A percentile compares a stretch with the other conserved stretches of the same genome.
Evolutionary conservation across 2,329 filamentous ascomycete genomes (phyloP).

Genomic region (Colletotrichum orchidophilum): DNA sequence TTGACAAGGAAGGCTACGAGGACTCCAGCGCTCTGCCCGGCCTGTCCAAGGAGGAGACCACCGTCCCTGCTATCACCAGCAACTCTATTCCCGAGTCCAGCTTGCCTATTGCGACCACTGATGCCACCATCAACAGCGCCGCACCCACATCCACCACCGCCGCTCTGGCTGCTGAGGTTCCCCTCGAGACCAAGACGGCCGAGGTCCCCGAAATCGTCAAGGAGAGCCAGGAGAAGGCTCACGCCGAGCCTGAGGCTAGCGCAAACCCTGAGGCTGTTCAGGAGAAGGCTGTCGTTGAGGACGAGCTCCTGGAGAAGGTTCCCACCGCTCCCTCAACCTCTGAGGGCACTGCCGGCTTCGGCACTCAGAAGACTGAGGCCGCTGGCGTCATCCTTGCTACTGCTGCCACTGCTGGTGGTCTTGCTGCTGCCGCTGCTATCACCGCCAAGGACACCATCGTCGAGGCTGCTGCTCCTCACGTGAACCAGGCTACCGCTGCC

Average conservation of each 20-base stretch:
- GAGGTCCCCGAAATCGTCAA: constrained; percentile 72
- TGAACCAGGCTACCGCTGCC: constrained; percentile 46
- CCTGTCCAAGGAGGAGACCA: constrained; percentile 47
- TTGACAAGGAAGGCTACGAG: constrained; percentile 88
- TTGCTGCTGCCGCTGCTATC: constrained; percentile 46
- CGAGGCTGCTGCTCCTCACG: constrained; percentile 49
- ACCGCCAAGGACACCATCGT: constrained; percentile 39
- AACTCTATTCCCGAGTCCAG: constrained; percentile 85
- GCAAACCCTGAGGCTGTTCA: constrained; percentile 71
- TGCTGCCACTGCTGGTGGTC: constrained; percentile 48
- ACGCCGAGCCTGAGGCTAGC: constrained; percentile 73
- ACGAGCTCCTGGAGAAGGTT: constrained; percentile 75
- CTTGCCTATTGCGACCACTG: constrained; percentile 67
- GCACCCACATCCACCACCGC: constrained; percentile 71
- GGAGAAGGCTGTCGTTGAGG: constrained; percentile 77
- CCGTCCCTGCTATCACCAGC: constrained; percentile 63
- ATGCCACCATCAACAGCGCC: constrained; percentile 62
- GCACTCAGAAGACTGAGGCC: constrained; percentile 62
- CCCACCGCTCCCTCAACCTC: constrained; percentile 67
- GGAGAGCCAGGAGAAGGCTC: constrained; percentile 75
- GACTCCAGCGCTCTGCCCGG: constrained; percentile 74
- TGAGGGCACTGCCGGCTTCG: constrained; percentile 62
- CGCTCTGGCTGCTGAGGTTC: constrained; percentile 73
- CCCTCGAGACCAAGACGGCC: constrained; percentile 64
- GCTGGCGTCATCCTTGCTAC: constrained; percentile 50